Conservation (phyloP, 768 basidiomycete genomes). For the Exsudoporus frostii region DNA sequence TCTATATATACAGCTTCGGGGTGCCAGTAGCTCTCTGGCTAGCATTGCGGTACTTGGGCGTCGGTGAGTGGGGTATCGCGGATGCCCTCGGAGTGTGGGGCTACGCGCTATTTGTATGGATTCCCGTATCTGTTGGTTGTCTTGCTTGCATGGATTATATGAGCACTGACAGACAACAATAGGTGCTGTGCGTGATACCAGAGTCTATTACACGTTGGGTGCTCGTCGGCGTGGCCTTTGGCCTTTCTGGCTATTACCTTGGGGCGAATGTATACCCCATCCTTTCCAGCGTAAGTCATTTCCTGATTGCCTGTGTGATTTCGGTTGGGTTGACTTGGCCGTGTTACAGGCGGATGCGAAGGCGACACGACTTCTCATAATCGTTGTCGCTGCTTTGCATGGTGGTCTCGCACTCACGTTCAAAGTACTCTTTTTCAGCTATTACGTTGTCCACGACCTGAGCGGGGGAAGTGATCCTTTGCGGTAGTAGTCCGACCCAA, state of each 20-base stretch:
- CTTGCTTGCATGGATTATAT: background rate
- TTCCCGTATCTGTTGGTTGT: conserved; percentile 71
- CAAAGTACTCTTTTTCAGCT: conserved; percentile 68
- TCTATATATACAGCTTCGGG: conserved; percentile 85
- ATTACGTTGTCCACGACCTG: conserved; percentile 45
- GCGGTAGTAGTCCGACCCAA: background rate
- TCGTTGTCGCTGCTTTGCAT: conserved; percentile 73
- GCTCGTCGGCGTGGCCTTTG: conserved; percentile 68
- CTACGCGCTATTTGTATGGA: conserved; percentile 83
- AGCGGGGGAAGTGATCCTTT: conserved; percentile 26
- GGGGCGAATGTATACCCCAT: conserved; percentile 85
- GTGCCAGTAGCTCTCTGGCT: conserved; percentile 84
- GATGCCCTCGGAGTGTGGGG: conserved; percentile 83
- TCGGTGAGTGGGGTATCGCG: conserved; percentile 85
- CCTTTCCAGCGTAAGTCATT: conserved; percentile 65
- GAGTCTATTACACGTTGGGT: conserved; percentile 80
- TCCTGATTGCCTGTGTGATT: background rate
- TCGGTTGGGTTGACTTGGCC: background rate
- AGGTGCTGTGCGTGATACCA: conserved; percentile 87
- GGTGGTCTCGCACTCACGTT: conserved; percentile 79
- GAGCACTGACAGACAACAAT: conserved; percentile 1
- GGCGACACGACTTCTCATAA: conserved; percentile 77
- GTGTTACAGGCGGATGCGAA: conserved; percentile 74
- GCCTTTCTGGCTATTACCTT: conserved; percentile 86
- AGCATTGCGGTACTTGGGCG: conserved; percentile 78